Evolutionary conservation across 352 stramenopile species (phyloP).

Genomic region (Phytophthora macrochlamydospora): DNA sequence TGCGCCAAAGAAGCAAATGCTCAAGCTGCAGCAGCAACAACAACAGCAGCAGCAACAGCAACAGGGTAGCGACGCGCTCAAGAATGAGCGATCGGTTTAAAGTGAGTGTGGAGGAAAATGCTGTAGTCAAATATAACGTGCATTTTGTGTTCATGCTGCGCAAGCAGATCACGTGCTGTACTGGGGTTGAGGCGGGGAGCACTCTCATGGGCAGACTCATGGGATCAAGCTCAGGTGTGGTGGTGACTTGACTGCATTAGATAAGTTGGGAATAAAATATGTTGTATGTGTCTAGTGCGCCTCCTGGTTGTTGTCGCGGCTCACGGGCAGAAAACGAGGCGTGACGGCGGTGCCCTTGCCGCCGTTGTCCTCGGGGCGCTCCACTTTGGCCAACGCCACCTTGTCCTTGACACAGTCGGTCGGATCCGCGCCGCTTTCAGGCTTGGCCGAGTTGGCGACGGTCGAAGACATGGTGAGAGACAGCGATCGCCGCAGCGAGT

Average conservation of each 20-base stretch:
- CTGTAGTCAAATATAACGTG: constrained; percentile 40
- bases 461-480: constrained; percentile 63
- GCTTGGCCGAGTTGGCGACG: constrained; percentile 38
- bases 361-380: constrained; percentile 29
- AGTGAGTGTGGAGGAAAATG: constrained; percentile 17
- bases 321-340: constrained; percentile 22
- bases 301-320: constrained; percentile 36
- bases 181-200: not conserved
- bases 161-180: no score
- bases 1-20: constrained; percentile 68
- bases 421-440: constrained; percentile 34
- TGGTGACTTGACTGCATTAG: not conserved
- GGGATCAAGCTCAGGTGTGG: no score
- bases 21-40: constrained; percentile 61
- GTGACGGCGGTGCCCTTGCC: constrained; percentile 25
- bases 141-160: constrained; percentile 5
- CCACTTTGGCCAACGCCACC: constrained; percentile 56
- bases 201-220: not conserved
- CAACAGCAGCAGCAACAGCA: constrained; percentile 29
- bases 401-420: constrained; percentile 73
- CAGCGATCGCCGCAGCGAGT: constrained; percentile 69
- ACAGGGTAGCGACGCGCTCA: constrained; percentile 21
- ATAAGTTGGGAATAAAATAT: constrained; percentile 30
- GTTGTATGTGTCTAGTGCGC: constrained; percentile 24
- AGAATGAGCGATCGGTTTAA: constrained; percentile 38